Conservation (phyloP, 495 filamentous ascomycete genomes). For the Neurospora sp. region DNA sequence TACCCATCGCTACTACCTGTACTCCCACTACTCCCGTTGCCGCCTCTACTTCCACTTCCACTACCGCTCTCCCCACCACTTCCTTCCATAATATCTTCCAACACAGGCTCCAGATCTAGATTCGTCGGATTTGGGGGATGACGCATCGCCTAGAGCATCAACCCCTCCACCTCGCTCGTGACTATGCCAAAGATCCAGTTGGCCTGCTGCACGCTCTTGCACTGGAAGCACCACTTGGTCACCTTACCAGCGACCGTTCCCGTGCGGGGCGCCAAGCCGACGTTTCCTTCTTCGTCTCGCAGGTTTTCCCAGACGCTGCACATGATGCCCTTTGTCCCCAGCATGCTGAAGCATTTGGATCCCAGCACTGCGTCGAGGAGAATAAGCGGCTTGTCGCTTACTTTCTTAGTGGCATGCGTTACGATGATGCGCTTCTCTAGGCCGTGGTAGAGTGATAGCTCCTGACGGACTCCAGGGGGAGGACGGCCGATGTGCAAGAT, state of each 20-base stretch:
- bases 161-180: slow-evolving; percentile 31
- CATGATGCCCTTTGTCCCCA: slow-evolving; percentile 76
- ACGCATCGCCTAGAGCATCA: slow-evolving; percentile 18
- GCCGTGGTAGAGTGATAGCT: slow-evolving; percentile 39
- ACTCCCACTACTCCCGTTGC: neutral
- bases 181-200: slow-evolving; percentile 36
- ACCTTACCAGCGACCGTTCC: slow-evolving; percentile 67
- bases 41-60: neutral
- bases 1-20: neutral
- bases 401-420: slow-evolving; percentile 37
- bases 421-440: slow-evolving; percentile 79
- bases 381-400: slow-evolving; percentile 54
- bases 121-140: neutral
- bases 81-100: neutral
- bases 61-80: neutral
- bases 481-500: slow-evolving; percentile 70
- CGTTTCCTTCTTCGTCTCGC: slow-evolving; percentile 54
- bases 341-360: slow-evolving; percentile 71
- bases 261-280: slow-evolving; percentile 52
- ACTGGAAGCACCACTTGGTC: slow-evolving; percentile 76
- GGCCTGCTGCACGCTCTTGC: slow-evolving; percentile 32
- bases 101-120: neutral
- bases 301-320: slow-evolving; percentile 79
- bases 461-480: slow-evolving; percentile 43
- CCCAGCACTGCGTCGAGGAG: slow-evolving; percentile 77